phyloP scores from a whole-genome alignment of 2,329 filamentous ascomycete genomes.

The Aspergillus sp. region DNA sequence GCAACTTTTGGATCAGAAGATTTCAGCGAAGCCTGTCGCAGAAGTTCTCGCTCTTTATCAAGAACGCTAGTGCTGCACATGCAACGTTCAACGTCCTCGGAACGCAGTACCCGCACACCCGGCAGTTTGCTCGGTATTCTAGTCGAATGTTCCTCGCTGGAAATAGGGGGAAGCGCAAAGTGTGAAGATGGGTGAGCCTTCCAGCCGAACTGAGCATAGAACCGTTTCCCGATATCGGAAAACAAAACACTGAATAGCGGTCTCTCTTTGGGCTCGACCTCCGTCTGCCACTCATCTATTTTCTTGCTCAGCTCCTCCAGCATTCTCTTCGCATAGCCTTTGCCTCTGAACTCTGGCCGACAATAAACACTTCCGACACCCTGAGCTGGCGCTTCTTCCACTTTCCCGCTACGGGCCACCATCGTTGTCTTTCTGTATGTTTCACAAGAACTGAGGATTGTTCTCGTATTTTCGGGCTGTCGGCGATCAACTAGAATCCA shows the following conservation, averaged over 20 bases:
- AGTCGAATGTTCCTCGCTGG: constrained; percentile 21
- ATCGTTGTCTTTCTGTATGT: constrained; percentile 47
- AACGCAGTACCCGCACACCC: constrained; percentile 31
- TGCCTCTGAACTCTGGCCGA: constrained; percentile 63
- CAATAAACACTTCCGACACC: constrained; percentile 82
- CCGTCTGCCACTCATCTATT: constrained; percentile 54
- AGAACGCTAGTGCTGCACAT: constrained; percentile 66
- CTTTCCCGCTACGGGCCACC: constrained; percentile 49
- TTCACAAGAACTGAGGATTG: constrained; percentile 60
- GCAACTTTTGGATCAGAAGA: constrained; percentile 58
- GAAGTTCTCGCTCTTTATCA: constrained; percentile 60
- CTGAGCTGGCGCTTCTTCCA: constrained; percentile 62
- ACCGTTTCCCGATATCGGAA: constrained; percentile 81
- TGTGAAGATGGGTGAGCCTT: constrained; percentile 71
- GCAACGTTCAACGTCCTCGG: constrained; percentile 32
- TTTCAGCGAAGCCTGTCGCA: constrained; percentile 51
- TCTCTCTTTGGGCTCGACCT: constrained; percentile 38
- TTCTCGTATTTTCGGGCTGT: constrained; percentile 39
- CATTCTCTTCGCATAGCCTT: constrained; percentile 77
- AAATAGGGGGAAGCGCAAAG: constrained; percentile 58
- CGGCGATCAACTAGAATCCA: constrained; percentile 59
- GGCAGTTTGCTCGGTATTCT: constrained; percentile 27
- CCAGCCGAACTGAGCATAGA: constrained; percentile 80
- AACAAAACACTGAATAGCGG: constrained; percentile 75
- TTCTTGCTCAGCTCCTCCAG: constrained; percentile 63